These are phyloP conservation scores for Gentiana dahurica DNA, from an alignment of 257 asterid genomes.

Conservation along the genomic window DNA sequence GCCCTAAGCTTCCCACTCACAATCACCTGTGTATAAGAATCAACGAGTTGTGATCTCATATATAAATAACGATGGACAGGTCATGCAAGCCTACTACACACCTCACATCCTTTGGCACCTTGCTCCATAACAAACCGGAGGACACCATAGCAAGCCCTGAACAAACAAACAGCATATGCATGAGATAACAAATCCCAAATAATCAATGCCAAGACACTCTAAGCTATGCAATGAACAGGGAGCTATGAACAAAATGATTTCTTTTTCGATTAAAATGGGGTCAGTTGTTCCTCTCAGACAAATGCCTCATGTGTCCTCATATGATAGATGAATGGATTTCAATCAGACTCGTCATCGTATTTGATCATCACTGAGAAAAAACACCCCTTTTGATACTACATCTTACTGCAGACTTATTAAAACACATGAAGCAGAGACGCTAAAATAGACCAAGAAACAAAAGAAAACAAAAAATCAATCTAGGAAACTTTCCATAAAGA, in stretches of 20 bases:
- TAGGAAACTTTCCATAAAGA: too few species aligned
- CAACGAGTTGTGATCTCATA: background rate
- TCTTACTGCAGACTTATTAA: background rate
- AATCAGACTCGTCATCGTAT: constrained; percentile 17
- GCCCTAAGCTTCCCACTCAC: constrained; percentile 62
- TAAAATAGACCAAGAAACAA: too few species aligned
- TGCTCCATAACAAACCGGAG: constrained; percentile 50
- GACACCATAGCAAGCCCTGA: constrained; percentile 49
- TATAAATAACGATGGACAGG: too few species aligned
- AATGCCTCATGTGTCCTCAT: constrained; percentile 16
- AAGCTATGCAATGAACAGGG: too few species aligned
- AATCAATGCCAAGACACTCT: too few species aligned
- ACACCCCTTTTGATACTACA: too few species aligned
- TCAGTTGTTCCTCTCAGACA: constrained; percentile 14
- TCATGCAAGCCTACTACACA: background rate
- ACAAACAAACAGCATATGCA: background rate
- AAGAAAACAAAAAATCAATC: background rate
- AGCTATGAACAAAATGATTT: too few species aligned
- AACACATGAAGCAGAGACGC: background rate
- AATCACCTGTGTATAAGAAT: constrained; percentile 28
- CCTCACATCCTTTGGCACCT: constrained; percentile 61
- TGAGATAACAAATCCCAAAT: background rate
- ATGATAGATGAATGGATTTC: constrained; percentile 11
- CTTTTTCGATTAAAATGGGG: too few species aligned
- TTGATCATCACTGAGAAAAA: constrained; percentile 8